Evolutionary conservation across 331 rosid species (phyloP).

Genomic region (Quercus tomentella): DNA sequence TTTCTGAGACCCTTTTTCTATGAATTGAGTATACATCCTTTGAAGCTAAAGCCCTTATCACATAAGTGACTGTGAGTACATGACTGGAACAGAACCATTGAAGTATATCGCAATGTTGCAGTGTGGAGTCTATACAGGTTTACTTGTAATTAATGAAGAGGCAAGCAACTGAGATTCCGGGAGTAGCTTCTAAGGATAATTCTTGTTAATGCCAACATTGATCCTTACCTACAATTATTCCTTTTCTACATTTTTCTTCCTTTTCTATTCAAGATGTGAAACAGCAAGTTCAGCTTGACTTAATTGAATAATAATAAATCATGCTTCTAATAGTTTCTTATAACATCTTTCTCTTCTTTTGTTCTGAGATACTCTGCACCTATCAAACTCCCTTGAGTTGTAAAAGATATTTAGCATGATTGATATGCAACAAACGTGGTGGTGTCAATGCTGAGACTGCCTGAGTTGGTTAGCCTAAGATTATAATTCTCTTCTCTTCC

Average conservation of each 20-base stretch:
- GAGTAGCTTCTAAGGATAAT: conserved; percentile 5
- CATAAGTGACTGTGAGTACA: not conserved
- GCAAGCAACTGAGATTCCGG: conserved; percentile 19
- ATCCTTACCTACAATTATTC: not conserved
- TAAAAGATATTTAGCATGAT: too few relatives aligned
- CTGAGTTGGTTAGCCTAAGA: too few relatives aligned
- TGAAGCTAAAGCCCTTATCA: not conserved
- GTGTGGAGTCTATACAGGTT: not conserved
- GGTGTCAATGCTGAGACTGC: too few relatives aligned
- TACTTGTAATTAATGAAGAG: conserved; percentile 6
- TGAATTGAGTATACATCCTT: not conserved
- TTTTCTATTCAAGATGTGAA: not conserved
- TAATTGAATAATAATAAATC: too few relatives aligned
- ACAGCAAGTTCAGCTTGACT: not conserved
- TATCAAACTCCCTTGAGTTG: too few relatives aligned
- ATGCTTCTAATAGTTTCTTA: too few relatives aligned
- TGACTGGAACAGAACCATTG: conserved; percentile 11
- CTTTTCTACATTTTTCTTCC: not conserved
- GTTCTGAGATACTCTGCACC: too few relatives aligned
- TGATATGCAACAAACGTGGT: too few relatives aligned
- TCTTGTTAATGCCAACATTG: not conserved
- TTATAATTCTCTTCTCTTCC: too few relatives aligned
- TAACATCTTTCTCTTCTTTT: too few relatives aligned
- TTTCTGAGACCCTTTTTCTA: not conserved
- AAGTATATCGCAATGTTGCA: not conserved